Percentiles rank a stretch among this genome's conserved stretches.
These are phyloP conservation scores for Dacryopinax spathularia DNA, from an alignment of 768 basidiomycete species.

Conservation along the genomic window DNA sequence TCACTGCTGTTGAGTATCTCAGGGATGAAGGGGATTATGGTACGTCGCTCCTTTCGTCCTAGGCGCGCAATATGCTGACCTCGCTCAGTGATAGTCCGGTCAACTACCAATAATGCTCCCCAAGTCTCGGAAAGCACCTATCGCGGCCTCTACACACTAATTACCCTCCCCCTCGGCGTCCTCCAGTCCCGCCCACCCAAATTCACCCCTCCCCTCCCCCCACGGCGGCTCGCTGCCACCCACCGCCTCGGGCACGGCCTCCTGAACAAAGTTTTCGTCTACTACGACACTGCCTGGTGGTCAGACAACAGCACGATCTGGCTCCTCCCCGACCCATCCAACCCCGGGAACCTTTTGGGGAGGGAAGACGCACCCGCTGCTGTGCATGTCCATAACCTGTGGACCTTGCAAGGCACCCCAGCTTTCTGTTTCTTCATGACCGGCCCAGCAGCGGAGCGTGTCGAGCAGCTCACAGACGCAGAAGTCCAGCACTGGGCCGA, in stretches of 20 bases:
- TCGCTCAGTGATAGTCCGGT: too few relatives aligned
- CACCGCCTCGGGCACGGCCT: constrained; percentile 7
- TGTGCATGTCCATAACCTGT: constrained; percentile 7
- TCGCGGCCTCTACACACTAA: not conserved
- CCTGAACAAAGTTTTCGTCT: constrained; percentile 11
- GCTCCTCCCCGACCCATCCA: constrained; percentile 7
- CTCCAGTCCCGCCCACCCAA: constrained; percentile 5
- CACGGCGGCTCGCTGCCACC: constrained; percentile 6
- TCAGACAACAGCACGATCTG: not conserved
- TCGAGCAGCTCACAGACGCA: constrained; percentile 7
- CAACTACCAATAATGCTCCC: too few relatives aligned
- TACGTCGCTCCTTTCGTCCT: not conserved
- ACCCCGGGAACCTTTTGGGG: not conserved
- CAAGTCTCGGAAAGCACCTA: constrained; percentile 4
- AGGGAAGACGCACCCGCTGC: not conserved
- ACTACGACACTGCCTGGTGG: constrained; percentile 11
- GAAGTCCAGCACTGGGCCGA: constrained; percentile 7
- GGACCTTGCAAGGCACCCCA: constrained; percentile 5
- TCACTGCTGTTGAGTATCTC: constrained; percentile 1
- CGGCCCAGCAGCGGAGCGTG: constrained; percentile 2
- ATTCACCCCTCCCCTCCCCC: constrained; percentile 10
- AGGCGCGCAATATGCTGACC: too few relatives aligned
- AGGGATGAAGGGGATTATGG: not conserved
- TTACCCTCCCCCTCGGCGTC: constrained; percentile 11
- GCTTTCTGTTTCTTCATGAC: constrained; percentile 7